Base-by-base conservation (phyloP, 441 rosid species). In the Gossypium davidsonii region DNA sequence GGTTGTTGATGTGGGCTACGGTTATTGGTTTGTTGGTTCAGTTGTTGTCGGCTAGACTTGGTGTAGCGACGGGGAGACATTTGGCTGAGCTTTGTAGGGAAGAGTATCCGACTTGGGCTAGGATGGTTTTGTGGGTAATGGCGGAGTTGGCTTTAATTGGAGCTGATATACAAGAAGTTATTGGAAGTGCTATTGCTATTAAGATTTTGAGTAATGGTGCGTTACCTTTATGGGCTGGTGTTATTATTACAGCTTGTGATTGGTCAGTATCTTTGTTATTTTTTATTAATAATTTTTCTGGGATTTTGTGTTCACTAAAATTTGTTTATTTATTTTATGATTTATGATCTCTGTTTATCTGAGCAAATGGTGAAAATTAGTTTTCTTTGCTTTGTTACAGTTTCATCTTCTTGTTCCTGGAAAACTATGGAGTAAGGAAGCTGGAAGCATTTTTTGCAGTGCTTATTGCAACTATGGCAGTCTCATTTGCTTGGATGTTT, bases 401-500 rank as follows among this genome's bases (percentile, higher is more conserved):
- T 79, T 94, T 94, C 39, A 79, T 94, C 66, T 92, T 94, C 79
- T 81, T 94, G 80, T 86, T 92, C 76, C 97, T 92, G 14, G 98
- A 94, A 86, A 94, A 89, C 74, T 92, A 88, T 49, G 98, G 98
- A 8, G 96, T 94, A 12, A 89, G 98, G 85, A 94, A 91, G 79
- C 70, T 94, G 76, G 98, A 92, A 78, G 97, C 93, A 0, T 85
- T 92, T 60, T 94, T 94, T 77, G 97, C 93, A 21, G 72, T 91
- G 52, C 83, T 92, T 1, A 92, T 94, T 37, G 96, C 84, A 12
- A 84, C 84, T 6, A 94, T 94, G 98, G 98, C 86, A 3, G n/a
- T 89, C 10, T 79, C 97, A n/a, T 94, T 94, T 73, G 97, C 97
- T 53, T 92, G 97, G 98, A 92, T 94, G 98, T 94, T 94, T 79